Conservation (phyloP, 352 stramenopile species). For the Plasmopara muralis region DNA sequence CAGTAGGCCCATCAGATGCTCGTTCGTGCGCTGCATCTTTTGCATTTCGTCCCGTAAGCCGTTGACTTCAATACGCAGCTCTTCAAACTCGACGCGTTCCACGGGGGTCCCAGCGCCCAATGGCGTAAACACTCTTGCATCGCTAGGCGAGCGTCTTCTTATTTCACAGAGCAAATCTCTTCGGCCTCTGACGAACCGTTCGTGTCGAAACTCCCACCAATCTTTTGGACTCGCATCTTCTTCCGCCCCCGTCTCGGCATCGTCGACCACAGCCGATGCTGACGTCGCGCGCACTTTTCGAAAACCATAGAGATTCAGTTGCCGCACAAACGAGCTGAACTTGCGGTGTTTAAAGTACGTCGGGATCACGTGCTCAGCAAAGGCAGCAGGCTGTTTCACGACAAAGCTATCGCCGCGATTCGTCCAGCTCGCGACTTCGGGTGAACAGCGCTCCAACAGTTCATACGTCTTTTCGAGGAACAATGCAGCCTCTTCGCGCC, state of each 20-base stretch:
- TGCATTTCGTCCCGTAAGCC: conserved; percentile 58
- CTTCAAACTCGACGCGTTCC: conserved; percentile 67
- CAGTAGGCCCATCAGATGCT: conserved; percentile 49
- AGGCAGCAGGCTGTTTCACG: conserved; percentile 80
- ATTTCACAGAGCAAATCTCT: conserved; percentile 75
- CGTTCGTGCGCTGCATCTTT: conserved; percentile 62
- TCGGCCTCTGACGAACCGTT: conserved; percentile 67
- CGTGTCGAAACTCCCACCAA: conserved; percentile 85
- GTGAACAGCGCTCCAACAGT: conserved; percentile 78
- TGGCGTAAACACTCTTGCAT: conserved; percentile 12
- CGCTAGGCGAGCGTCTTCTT: conserved; percentile 37
- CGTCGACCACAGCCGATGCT: background rate
- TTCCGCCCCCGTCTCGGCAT: background rate
- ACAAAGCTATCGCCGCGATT: conserved; percentile 77
- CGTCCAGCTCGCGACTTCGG: conserved; percentile 72
- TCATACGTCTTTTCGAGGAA: conserved; percentile 90
- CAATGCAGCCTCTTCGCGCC: conserved; percentile 44
- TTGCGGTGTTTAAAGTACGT: conserved; percentile 91
- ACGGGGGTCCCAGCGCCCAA: conserved; percentile 24
- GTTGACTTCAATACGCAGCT: conserved; percentile 48
- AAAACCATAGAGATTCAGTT: conserved; percentile 91
- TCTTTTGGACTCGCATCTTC: conserved; percentile 52
- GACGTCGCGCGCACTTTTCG: conserved; percentile 53
- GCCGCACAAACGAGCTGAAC: conserved; percentile 89
- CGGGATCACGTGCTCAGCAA: conserved; percentile 84